Base-by-base conservation (phyloP, 257 asterid species). In the Solanum chmielewskii region DNA sequence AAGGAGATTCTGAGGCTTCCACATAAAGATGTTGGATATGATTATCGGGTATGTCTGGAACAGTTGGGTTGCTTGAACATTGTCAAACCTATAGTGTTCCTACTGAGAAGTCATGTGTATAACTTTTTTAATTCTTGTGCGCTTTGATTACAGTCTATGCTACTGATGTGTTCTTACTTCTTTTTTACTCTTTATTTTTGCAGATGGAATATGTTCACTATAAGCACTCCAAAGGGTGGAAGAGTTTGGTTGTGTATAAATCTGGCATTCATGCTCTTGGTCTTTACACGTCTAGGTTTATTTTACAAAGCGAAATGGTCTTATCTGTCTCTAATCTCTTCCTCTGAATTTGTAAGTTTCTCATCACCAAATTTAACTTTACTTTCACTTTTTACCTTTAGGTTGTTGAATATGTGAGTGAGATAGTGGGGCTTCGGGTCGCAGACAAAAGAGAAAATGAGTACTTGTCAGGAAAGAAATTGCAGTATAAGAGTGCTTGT, bases 351-450 rank as follows among this genome's bases (percentile, higher is more conserved):
- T 66, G 59, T 29, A 25, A 68, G 56, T 83, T 70, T 31, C 64
- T 27, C 66, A 80, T 74, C 62, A 37, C 25, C 37, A 87, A 83
- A 83, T 52, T 62, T 47, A 83, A 83, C 60, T 21, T 69, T 59
- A 12, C 37, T 64, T 86, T 66, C 23, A 66, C 52, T 33, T 60
- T 83, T 52, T 71, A 83, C 80, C 89, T 86, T 60, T 84, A 94
- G 95, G 95, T 94, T 47, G 97, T 94, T 15, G 97, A 94, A 90
- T 94, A 93, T 47, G 91, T 94, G 71, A 95, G 97, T 27, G 97
- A 94, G 90, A 89, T 92, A 88, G 93, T 94, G 88, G 97, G 97
- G 83, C 90, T 86, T 80, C 94, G 91, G 2, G 97, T 94, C 91
- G 92, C 97, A 80, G 95, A 93, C 88, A 91, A 91, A 90, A 87